Evolutionary conservation across 2,329 filamentous ascomycete genomes (phyloP).

Genomic region (Colletotrichum lentis): DNA sequence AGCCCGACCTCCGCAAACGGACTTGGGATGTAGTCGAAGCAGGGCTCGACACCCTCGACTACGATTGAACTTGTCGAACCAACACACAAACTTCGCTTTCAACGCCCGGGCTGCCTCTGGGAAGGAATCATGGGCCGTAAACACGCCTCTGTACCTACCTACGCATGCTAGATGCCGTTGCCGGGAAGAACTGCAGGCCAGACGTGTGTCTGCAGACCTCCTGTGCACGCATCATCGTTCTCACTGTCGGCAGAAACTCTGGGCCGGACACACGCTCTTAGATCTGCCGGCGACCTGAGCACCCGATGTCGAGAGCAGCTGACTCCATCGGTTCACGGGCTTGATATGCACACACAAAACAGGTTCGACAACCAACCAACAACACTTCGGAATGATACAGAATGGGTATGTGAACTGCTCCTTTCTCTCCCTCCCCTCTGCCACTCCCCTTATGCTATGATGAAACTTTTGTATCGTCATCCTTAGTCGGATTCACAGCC

Average conservation of each 20-base stretch:
- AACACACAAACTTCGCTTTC: not conserved
- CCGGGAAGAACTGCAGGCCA: conserved; percentile 16
- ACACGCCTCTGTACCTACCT: not conserved
- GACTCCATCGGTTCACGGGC: conserved; percentile 32
- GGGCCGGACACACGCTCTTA: conserved; percentile 27
- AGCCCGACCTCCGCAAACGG: conserved; percentile 70
- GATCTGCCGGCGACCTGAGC: not conserved
- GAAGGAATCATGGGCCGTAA: not conserved
- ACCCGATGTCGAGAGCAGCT: conserved; percentile 22
- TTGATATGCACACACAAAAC: conserved; percentile 15
- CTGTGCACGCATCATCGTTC: conserved; percentile 59
- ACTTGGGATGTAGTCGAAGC: conserved; percentile 73
- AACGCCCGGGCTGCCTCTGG: conserved; percentile 1
- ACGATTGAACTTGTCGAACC: conserved; percentile 52
- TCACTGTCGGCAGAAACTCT: conserved; percentile 36
- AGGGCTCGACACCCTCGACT: conserved; percentile 67
- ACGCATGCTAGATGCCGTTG: conserved; percentile 1
- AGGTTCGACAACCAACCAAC: not conserved
- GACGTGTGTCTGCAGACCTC: conserved; percentile 42
- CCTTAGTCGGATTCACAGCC: conserved; percentile 79
- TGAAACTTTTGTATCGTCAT: conserved; percentile 94
- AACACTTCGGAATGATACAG: not conserved
- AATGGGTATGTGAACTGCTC: conserved; percentile 11
- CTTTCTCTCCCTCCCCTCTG: conserved; percentile 14
- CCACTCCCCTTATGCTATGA: conserved; percentile 62